Conservation (phyloP, 169 alveolate species). For the Condylostoma magnum region DNA sequence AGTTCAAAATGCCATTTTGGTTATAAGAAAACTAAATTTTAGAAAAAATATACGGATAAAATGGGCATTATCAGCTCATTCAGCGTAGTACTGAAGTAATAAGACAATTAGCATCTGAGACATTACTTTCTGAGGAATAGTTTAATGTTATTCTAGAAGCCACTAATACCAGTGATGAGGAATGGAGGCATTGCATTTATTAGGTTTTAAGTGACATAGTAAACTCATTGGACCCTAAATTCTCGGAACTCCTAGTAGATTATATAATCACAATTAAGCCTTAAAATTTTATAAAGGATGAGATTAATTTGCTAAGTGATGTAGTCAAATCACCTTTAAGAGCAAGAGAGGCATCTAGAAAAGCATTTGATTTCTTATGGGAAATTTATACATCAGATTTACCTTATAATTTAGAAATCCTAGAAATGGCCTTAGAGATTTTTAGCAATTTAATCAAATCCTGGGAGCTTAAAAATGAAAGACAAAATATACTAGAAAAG, state of each 20-base stretch:
- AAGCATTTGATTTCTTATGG: constrained; percentile 36
- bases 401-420: neutral
- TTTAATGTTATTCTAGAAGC: constrained; percentile 67
- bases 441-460: constrained; percentile 28
- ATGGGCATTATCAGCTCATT: constrained; percentile 71
- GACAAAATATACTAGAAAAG: neutral
- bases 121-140: constrained; percentile 48
- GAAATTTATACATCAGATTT: neutral
- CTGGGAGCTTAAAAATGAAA: constrained; percentile 1
- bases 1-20: constrained; percentile 69
- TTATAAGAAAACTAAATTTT: constrained; percentile 65
- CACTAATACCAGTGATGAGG: constrained; percentile 72
- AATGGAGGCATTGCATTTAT: constrained; percentile 63
- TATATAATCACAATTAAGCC: constrained; percentile 51
- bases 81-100: constrained; percentile 67
- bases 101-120: constrained; percentile 59
- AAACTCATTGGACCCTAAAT: constrained; percentile 52
- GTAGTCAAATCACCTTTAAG: constrained; percentile 57
- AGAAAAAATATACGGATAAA: constrained; percentile 65
- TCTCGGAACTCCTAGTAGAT: constrained; percentile 60
- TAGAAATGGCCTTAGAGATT: constrained; percentile 26
- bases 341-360: constrained; percentile 37
- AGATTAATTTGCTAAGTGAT: constrained; percentile 61
- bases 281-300: constrained; percentile 59
- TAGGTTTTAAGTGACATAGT: constrained; percentile 67